phyloP scores from a whole-genome alignment of 768 basidiomycete species.

The Termitomyces sp. region DNA sequence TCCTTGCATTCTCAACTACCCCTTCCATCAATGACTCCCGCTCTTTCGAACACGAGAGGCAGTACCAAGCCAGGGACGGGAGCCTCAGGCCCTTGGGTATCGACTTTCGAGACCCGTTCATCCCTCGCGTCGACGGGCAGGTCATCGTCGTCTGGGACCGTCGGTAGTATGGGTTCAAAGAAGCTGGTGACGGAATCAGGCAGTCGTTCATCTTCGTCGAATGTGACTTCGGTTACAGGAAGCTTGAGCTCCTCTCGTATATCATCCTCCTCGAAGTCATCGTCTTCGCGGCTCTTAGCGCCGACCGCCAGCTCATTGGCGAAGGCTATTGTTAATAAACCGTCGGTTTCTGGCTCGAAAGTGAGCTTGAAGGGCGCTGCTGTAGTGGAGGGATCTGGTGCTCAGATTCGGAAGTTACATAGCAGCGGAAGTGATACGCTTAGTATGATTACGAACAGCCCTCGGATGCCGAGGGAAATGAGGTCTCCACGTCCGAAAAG shows the following conservation, averaged over 20 bases:
- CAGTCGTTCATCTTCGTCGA: not conserved
- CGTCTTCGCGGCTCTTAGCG: constrained; percentile 50
- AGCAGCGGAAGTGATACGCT: not conserved
- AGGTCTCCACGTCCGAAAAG: constrained; percentile 23
- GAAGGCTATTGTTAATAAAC: constrained; percentile 33
- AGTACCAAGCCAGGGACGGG: constrained; percentile 12
- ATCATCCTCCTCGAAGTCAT: constrained; percentile 14
- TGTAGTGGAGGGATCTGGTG: constrained; percentile 1
- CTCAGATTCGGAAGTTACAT: not conserved
- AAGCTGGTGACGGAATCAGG: constrained; percentile 13
- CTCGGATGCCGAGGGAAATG: constrained; percentile 11
- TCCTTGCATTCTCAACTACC: constrained; percentile 15
- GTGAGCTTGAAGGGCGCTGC: constrained; percentile 6
- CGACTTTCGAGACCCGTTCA: constrained; percentile 39
- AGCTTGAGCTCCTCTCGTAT: constrained; percentile 15
- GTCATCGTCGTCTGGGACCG: constrained; percentile 15
- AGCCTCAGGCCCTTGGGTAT: constrained; percentile 22
- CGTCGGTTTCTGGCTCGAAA: constrained; percentile 7
- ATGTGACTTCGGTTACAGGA: not conserved
- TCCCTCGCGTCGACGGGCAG: constrained; percentile 21
- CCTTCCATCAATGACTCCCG: constrained; percentile 14
- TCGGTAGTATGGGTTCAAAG: constrained; percentile 31
- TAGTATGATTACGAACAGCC: constrained; percentile 30
- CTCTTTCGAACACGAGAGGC: constrained; percentile 3
- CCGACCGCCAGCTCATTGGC: constrained; percentile 78